Percentiles rank a stretch among this genome's conserved stretches.
Evolutionary conservation across 2,329 filamentous ascomycete species (phyloP).

Genomic region (Pyrenochaeta sp.): DNA sequence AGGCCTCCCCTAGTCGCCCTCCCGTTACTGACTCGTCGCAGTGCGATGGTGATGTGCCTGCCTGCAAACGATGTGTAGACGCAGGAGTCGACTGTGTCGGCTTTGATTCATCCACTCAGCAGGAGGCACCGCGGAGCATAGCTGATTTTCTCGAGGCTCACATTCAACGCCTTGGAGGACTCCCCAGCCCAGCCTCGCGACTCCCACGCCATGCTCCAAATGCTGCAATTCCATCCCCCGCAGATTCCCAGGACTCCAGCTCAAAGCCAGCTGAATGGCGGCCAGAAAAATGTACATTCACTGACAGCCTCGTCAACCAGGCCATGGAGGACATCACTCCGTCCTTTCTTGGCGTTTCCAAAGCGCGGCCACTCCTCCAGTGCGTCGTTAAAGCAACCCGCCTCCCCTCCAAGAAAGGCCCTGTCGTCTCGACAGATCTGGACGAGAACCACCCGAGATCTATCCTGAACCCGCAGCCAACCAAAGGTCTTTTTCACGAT

Average conservation of each 20-base stretch:
- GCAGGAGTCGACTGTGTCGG: conserved; percentile 42
- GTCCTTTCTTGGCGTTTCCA: conserved; percentile 45
- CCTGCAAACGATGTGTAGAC: conserved; percentile 43
- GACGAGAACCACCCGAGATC: conserved; percentile 47
- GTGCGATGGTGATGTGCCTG: conserved; percentile 47
- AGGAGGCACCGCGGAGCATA: conserved; percentile 42
- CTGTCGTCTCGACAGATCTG: conserved; percentile 43
- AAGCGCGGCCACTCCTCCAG: conserved; percentile 39
- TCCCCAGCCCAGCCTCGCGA: conserved; percentile 21
- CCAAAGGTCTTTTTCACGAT: conserved; percentile 31
- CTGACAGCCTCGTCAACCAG: conserved; percentile 41
- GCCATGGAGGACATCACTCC: conserved; percentile 47
- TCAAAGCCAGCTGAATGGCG: conserved; percentile 14
- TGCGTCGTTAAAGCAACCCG: conserved; percentile 47
- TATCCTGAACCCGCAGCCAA: conserved; percentile 45
- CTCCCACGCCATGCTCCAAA: conserved; percentile 20
- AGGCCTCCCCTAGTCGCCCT: conserved; percentile 12
- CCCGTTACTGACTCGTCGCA: conserved; percentile 26
- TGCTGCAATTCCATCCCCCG: conserved; percentile 33
- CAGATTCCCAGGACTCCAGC: conserved; percentile 33
- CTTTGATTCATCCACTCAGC: conserved; percentile 44
- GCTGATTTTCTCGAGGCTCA: conserved; percentile 44
- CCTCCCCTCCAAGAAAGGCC: conserved; percentile 44
- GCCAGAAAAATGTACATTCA: conserved; percentile 36
- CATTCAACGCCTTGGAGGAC: conserved; percentile 36